Base-by-base conservation (phyloP, 2,329 filamentous ascomycete genomes). In the Purpureocillium takamizusanense region DNA sequence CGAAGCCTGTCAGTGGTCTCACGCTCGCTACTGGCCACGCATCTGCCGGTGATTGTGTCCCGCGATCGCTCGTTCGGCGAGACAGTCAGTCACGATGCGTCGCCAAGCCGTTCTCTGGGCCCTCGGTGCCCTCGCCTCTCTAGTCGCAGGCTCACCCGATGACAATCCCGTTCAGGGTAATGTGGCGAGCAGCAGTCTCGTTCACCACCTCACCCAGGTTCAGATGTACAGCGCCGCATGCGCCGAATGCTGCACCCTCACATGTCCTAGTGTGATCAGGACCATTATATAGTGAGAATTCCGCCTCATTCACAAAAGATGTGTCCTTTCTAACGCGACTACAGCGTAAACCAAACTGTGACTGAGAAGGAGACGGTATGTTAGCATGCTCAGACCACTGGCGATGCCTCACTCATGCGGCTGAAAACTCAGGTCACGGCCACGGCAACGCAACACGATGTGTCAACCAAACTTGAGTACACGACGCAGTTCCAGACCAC, bases 401-500 rank as follows among this genome's bases (percentile, higher is more conserved):
- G 6, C 10, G 10, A 5, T 25, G 10, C 21, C 21, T 6, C 21
- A 25, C 6, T 10, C 21, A 25, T 10, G n/a, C n/a, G n/a, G n/a
- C n/a, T n/a, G n/a, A n/a, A n/a, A n/a, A n/a, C n/a, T n/a, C n/a
- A n/a, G 21, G 21, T 10, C 10, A 25, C 21, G 9, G 34, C 42
- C 10, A 44, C 46, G 11, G 37, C 40, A 12, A 49, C 45, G 6
- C 33, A 43, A 18, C 44, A 42, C 18, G 43, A 51, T 13, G 30
- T 41, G 10, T 43, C 47, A 11, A 52, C 47, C n/a, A 39, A 44
- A 7, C 23, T 48, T 21, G 40, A 48, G 14, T 43, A 42, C 29
- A 46, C 42, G n/a, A 50, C 49, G 14, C 15, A 46, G 13, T 45
- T 39, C 31, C 36, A 42, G 16, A 51, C 49, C 6, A 43, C 31